Percentiles rank a stretch among this genome's conserved stretches.
These are phyloP conservation scores for Oxytropis ochrocephala DNA, from an alignment of 306 rosid genomes.

Conservation along the genomic window DNA sequence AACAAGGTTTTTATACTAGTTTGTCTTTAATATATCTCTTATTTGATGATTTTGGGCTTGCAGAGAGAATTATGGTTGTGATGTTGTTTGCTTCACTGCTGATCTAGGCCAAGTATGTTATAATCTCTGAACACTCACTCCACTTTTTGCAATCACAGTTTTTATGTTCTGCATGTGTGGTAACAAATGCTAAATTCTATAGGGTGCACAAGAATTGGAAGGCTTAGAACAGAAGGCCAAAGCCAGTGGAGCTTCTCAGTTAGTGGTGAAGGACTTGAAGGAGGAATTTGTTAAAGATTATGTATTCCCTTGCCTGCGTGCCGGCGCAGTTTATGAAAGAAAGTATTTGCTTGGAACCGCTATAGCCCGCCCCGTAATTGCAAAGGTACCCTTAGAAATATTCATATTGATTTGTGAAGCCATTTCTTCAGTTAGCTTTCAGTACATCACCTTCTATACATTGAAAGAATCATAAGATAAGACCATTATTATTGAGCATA, in stretches of 20 bases:
- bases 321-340: slow-evolving; percentile 85
- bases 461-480: background rate
- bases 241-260: slow-evolving; percentile 78
- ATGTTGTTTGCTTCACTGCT: slow-evolving; percentile 96
- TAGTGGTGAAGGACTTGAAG: slow-evolving; percentile 73
- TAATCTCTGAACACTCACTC: background rate
- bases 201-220: slow-evolving; percentile 80
- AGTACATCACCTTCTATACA: background rate
- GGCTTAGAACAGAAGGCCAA: slow-evolving; percentile 80
- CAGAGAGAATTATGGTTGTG: slow-evolving; percentile 94
- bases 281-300: slow-evolving; percentile 74
- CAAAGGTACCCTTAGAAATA: slow-evolving; percentile 30
- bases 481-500: too few species aligned
- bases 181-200: background rate
- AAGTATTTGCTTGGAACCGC: slow-evolving; percentile 85
- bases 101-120: slow-evolving; percentile 82
- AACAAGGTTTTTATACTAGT: too few species aligned
- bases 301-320: slow-evolving; percentile 73
- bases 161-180: background rate
- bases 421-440: background rate
- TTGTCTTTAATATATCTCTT: too few species aligned
- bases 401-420: background rate
- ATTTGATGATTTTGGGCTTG: slow-evolving; percentile 10
- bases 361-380: slow-evolving; percentile 81
- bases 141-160: background rate